Base-by-base conservation (phyloP, 1,284 basidiomycete genomes). In the Ganoderma lucidum region DNA sequence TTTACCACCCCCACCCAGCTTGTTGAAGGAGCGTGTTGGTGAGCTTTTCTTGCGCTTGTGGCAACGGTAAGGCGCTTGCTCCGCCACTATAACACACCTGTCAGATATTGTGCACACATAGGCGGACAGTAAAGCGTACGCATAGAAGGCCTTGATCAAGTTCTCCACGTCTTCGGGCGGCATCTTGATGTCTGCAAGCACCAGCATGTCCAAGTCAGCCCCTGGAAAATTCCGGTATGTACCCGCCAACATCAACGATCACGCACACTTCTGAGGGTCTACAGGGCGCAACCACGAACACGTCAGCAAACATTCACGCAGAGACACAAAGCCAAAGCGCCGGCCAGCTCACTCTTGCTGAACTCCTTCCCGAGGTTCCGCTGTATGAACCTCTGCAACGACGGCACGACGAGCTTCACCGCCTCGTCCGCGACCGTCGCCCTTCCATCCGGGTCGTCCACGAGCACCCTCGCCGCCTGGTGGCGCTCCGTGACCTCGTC, bases 261-360 rank as follows among this genome's bases (percentile, higher is more conserved):
- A 83, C 91, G 69, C 77, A 93, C 93, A 94, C 78, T 95, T 95
- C 79, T 91, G 88, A 17, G 93, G 92, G 80, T 94, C 93, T 94
- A 65, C 55, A 19, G 3, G 55, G n/a, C n/a, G n/a, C n/a, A n/a
- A n/a, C 58, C 2, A 55, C 61, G n/a, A 17, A 35, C 2, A 2
- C 0, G 32, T 64, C 37, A 75, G 59, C 41, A 64, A 15, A 3
- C 45, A 64, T 41, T 30, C n/a, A 68, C 66, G 15, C 5, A 32
- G 15, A 64, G 6, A 66, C 32, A n/a, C n/a, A n/a, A n/a, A n/a
- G n/a, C n/a, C n/a, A 23, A 3, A 5, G 23, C 23, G 23, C 1
- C 23, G n/a, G n/a, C 14, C 1, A 1, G 85, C 90, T 76, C 71
- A 94, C 93, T 93, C 82, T 93, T 93, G 79, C 92, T 93, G 75